Evolutionary conservation across 2,329 filamentous ascomycete genomes (phyloP).

Genomic region (Aspergillus neotritici): DNA sequence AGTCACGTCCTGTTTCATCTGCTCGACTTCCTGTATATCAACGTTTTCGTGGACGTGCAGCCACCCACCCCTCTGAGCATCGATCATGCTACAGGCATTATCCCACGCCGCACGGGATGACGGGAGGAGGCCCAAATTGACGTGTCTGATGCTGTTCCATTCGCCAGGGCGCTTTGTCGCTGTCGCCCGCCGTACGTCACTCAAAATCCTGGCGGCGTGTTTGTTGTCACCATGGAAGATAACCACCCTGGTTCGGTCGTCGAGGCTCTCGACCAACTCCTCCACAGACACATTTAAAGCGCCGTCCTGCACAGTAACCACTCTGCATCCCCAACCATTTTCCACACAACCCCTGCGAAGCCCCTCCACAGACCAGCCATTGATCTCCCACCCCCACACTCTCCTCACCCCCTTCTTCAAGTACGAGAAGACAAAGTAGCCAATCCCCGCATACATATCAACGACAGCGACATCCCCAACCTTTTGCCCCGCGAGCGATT

Average conservation of each 20-base stretch:
- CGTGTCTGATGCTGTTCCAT: slow-evolving; percentile 46
- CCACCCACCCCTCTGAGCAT: slow-evolving; percentile 48
- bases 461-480: slow-evolving; percentile 44
- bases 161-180: slow-evolving; percentile 26
- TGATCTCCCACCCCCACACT: slow-evolving; percentile 85
- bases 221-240: slow-evolving; percentile 66
- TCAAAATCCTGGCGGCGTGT: slow-evolving; percentile 44
- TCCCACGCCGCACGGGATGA: slow-evolving; percentile 47
- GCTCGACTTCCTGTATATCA: slow-evolving; percentile 40
- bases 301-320: slow-evolving; percentile 43
- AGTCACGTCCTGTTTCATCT: slow-evolving; percentile 35
- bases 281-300: slow-evolving; percentile 15
- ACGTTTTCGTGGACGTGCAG: slow-evolving; percentile 59
- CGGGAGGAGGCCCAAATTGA: slow-evolving; percentile 56
- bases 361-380: slow-evolving; percentile 81
- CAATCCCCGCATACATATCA: slow-evolving; percentile 88
- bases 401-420: slow-evolving; percentile 59
- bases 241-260: slow-evolving; percentile 52
- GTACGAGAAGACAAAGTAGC: slow-evolving; percentile 89
- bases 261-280: slow-evolving; percentile 28
- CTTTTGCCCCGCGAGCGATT: slow-evolving; percentile 18
- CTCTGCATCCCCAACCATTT: slow-evolving; percentile 60
- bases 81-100: slow-evolving; percentile 45
- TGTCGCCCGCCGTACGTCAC: slow-evolving; percentile 26
- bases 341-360: slow-evolving; percentile 65